A percentile compares a stretch with the other conserved stretches of the same genome.
phyloP scores from a whole-genome alignment of 1,139 yeast genomes.

The Suhomyces maxii region DNA sequence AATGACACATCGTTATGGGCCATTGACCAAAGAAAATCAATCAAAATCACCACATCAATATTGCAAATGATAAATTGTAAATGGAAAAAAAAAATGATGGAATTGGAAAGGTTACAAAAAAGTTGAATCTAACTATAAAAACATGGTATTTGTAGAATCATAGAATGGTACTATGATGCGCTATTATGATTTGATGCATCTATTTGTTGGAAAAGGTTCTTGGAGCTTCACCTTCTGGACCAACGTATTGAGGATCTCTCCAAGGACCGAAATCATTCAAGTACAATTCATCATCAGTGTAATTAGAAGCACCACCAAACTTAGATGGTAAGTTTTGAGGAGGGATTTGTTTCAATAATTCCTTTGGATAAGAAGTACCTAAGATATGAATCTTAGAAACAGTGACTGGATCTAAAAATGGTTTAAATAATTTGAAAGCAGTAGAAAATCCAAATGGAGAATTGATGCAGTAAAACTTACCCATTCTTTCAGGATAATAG shows the following conservation, averaged over 20 bases:
- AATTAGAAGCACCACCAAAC: conserved; percentile 81
- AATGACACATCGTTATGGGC: too few relatives aligned
- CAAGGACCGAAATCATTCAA: conserved; percentile 95
- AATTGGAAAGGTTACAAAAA: neutral
- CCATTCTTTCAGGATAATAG: conserved; percentile 99
- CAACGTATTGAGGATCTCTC: conserved; percentile 84
- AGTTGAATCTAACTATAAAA: neutral
- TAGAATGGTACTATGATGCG: neutral
- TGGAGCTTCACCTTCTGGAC: conserved; percentile 87
- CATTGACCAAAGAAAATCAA: too few relatives aligned
- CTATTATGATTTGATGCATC: neutral
- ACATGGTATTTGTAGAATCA: neutral
- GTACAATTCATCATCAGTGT: conserved; percentile 75
- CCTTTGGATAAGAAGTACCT: conserved; percentile 76
- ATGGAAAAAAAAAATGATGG: neutral
- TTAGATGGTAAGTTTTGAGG: conserved; percentile 86
- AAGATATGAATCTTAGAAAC: conserved; percentile 91
- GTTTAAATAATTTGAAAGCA: conserved; percentile 87
- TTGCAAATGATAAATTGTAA: too few relatives aligned
- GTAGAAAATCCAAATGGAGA: conserved; percentile 98
- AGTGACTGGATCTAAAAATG: conserved; percentile 97
- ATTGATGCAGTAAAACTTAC: conserved; percentile 90
- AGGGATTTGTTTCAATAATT: conserved; percentile 88
- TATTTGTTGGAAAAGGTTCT: conserved; percentile 21
- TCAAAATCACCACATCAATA: neutral